Conservation (phyloP, 108 stramenopile species). For the Bacterosira constricta region DNA sequence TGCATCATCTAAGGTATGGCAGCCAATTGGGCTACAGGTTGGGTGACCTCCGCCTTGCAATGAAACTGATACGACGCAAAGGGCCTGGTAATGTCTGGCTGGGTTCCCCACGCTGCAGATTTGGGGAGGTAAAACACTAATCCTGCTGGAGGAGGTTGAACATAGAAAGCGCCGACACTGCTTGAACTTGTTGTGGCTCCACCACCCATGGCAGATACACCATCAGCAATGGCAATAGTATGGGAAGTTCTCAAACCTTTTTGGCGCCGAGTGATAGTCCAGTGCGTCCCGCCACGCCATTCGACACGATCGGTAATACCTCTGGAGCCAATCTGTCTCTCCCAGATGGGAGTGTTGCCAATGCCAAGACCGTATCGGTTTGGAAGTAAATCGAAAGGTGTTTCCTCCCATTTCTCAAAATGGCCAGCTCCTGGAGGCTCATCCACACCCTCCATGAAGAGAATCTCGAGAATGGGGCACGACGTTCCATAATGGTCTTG, state of each 20-base stretch:
- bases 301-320: slow-evolving; percentile 1
- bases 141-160: too few relatives aligned
- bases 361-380: neutral
- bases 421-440: neutral
- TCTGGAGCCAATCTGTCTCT: neutral
- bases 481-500: neutral
- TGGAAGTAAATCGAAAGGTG: neutral
- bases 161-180: too few relatives aligned
- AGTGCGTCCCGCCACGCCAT: neutral
- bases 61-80: too few relatives aligned
- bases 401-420: neutral
- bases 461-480: neutral
- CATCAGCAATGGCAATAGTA: neutral
- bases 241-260: neutral
- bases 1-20: too few relatives aligned
- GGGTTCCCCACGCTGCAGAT: too few relatives aligned
- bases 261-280: neutral
- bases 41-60: too few relatives aligned
- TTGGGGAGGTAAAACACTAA: too few relatives aligned
- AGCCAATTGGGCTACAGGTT: too few relatives aligned
- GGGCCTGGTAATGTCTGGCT: too few relatives aligned
- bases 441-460: neutral
- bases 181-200: too few relatives aligned
- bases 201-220: neutral
- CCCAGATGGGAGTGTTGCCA: slow-evolving; percentile 7